phyloP scores from a whole-genome alignment of 345 rosid genomes.

The Euclidium syriacum region DNA sequence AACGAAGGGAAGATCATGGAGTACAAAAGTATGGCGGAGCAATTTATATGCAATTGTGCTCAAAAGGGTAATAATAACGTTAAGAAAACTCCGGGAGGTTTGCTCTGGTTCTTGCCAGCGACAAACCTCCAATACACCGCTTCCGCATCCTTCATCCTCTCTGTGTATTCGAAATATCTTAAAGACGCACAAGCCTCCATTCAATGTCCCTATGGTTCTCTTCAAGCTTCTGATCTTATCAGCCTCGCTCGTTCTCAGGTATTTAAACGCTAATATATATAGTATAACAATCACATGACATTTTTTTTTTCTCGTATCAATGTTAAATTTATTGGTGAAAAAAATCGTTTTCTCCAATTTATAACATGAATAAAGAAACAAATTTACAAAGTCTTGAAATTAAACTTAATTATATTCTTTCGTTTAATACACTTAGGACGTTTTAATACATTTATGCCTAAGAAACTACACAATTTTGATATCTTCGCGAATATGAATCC shows the following conservation, averaged over 20 bases:
- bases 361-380: no score
- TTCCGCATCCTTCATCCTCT: slow-evolving; percentile 39
- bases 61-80: slow-evolving; percentile 61
- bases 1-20: slow-evolving; percentile 39
- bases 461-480: no score
- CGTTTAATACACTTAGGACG: no score
- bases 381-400: no score
- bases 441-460: no score
- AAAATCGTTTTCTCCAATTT: no score
- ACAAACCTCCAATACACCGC: slow-evolving; percentile 52
- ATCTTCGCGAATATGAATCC: no score
- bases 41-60: slow-evolving; percentile 75
- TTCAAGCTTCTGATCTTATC: slow-evolving; percentile 32
- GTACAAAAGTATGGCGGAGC: slow-evolving; percentile 85
- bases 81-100: slow-evolving; percentile 51
- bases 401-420: no score
- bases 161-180: slow-evolving; percentile 41
- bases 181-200: slow-evolving; percentile 29
- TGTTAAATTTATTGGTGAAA: no score
- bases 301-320: no score
- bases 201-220: slow-evolving; percentile 33
- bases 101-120: slow-evolving; percentile 43
- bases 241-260: slow-evolving; percentile 23
- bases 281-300: no score
- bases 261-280: no score